Evolutionary conservation across 2,329 filamentous ascomycete genomes (phyloP), one percentile per base, ranked within the genome.

Genomic region (Botrytis fragariae): DNA sequence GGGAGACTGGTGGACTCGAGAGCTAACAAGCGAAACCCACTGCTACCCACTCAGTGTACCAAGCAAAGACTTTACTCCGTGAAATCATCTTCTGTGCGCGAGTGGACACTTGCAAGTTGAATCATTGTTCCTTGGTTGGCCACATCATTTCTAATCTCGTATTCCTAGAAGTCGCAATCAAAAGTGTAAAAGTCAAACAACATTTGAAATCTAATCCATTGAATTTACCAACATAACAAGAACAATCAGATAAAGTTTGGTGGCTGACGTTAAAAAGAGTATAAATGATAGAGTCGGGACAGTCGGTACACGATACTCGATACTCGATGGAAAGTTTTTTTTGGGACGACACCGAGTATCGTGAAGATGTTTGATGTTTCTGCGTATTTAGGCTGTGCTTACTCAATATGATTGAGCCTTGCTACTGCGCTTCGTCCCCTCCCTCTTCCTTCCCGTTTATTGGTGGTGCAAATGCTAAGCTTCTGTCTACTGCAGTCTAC

Each of bases 131-230:
- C 61, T 57, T 64, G 61, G 39, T 68, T 68, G 65, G 65, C 65
- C 48, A 68, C 65, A 69, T 69, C 35, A 69, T 51, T 22, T 42
- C 42, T 44, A 69, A 69, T 69, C n/a, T 69, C 51, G 48, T 32
- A 69, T 69, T 42, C n/a, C n/a, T 14, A 5, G 10, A 51, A 51
- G 48, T 6, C 35, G 32, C n/a, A 54, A 48, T 39, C 64, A 42
- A 68, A 39, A 22, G 8, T 4, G 18, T 39, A 68, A 68, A 67
- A 54, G 64, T 39, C n/a, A 54, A 39, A 67, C 44, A n/a, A 39
- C 3, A n/a, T 51, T 37, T 35, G 6, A 20, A 37, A n/a, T 51
- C 2, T 14, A 37, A 8, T n/a, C 7, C 32, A 51, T 8, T 14
- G 44, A 51, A 67, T 14, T 20, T 37, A 18, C n/a, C 39, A 32